Percentiles rank a stretch among this genome's conserved stretches.
These are phyloP conservation scores for Eleusine indica DNA, from an alignment of 176 grass and related monocot genomes.

Conservation along the genomic window DNA sequence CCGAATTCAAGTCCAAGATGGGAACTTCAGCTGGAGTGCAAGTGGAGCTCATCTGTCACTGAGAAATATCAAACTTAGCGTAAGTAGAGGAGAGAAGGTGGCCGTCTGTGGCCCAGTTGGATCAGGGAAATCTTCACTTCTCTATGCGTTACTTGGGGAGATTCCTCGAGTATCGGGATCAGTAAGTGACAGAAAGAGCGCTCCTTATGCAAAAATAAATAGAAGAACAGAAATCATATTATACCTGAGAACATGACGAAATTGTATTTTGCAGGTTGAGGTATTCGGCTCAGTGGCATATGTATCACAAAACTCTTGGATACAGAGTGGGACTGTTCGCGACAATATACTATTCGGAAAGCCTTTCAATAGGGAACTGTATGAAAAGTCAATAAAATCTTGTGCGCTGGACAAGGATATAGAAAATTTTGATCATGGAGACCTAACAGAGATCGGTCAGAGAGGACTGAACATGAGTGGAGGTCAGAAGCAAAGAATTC, in stretches of 20 bases:
- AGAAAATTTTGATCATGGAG: conserved; percentile 75
- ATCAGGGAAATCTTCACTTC: conserved; percentile 83
- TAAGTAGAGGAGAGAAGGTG: conserved; percentile 67
- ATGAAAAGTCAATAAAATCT: conserved; percentile 64
- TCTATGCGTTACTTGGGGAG: conserved; percentile 83
- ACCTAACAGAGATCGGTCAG: conserved; percentile 92
- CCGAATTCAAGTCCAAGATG: conserved; percentile 53
- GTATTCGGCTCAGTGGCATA: conserved; percentile 77
- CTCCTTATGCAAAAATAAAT: conserved; percentile 10
- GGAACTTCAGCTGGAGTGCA: conserved; percentile 65
- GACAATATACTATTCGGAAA: conserved; percentile 96
- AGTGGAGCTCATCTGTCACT: conserved; percentile 51
- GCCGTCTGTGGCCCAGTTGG: conserved; percentile 85
- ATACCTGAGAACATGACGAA: conserved; percentile 7
- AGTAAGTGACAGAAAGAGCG: conserved; percentile 48
- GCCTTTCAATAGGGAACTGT: conserved; percentile 57
- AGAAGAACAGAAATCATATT: neutral
- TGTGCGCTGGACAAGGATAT: conserved; percentile 93
- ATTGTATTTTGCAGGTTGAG: conserved; percentile 60
- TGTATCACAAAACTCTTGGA: conserved; percentile 93
- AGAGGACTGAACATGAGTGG: conserved; percentile 98
- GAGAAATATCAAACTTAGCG: conserved; percentile 55
- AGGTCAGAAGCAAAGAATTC: conserved; percentile 97
- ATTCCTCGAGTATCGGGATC: conserved; percentile 77
- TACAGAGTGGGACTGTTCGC: conserved; percentile 83